Evolutionary conservation across 495 filamentous ascomycete genomes (phyloP).

Genomic region (Neurospora terricola): DNA sequence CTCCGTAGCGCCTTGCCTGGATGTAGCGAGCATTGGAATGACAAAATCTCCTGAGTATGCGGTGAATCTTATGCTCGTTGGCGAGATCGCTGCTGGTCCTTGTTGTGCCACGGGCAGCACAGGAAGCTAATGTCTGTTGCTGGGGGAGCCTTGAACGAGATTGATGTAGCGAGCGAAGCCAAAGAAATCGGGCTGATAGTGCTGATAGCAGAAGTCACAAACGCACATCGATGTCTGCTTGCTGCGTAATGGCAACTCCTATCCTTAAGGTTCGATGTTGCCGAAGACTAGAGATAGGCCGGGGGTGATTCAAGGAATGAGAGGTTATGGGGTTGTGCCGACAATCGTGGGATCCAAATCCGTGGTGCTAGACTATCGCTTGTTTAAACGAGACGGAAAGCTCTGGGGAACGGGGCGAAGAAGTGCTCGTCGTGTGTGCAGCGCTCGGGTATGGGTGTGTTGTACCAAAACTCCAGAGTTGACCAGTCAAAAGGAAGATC

Average conservation of each 20-base stretch:
- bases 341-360: not conserved
- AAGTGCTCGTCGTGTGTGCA: not conserved
- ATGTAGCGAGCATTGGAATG: conserved; percentile 49
- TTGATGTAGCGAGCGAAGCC: not conserved
- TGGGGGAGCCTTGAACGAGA: not conserved
- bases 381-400: conserved; percentile 13
- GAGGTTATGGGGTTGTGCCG: not conserved
- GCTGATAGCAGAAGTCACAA: not conserved
- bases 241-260: not conserved
- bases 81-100: conserved; percentile 7
- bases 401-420: not conserved
- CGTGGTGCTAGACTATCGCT: not conserved
- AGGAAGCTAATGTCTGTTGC: not conserved
- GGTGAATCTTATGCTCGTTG: conserved; percentile 10
- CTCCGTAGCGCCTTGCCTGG: conserved; percentile 46
- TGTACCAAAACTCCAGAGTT: conserved; percentile 16
- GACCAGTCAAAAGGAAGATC: conserved; percentile 25
- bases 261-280: not conserved
- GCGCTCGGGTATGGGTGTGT: conserved; percentile 9
- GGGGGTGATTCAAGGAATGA: not conserved
- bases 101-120: conserved; percentile 8
- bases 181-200: not conserved
- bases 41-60: not conserved
- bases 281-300: not conserved
- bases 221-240: not conserved